Base-by-base conservation (phyloP, 1,284 basidiomycete species). In the Ganoderma sp. region DNA sequence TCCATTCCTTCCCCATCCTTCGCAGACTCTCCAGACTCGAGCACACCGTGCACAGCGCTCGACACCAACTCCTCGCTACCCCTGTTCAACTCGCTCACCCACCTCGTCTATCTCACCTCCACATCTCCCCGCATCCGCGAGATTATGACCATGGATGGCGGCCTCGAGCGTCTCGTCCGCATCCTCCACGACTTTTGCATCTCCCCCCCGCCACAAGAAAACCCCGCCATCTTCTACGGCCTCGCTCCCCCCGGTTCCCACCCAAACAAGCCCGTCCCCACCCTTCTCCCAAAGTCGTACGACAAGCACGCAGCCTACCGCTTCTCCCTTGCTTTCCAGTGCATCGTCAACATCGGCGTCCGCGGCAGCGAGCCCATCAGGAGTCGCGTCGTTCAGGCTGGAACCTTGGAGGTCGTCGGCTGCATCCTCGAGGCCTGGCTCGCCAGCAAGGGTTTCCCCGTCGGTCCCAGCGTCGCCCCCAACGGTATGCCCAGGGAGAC, bases 61-160 rank as follows among this genome's bases (percentile, higher is more conserved):
- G 98, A 99, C 84, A 94, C 96, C 65, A 92, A 92, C 70, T 91
- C 95, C 2, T 88, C 95, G 4, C 84, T 99, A 61, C 96, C 97
- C 19, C 85, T 99, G 63, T 93, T 98, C 85, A 99, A 98, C 84
- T 98, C 97, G 59, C 91, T 99, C 67, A 97, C 95, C 63, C 96
- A 99, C 82, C 91, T 99, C 68, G 95, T 95, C 63, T 98, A 98
- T 81, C 92, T 99, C 74, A 98, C 97, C 8, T 97, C 96, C 2
- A 99, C 97, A 7, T 98, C 96, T 0, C 97, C 97, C 3, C 90
- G 97, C 70, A 99, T 99, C 82, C 91, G 97, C 63, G 98, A 99
- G 81, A 98, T 98, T 77, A 93, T 99, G 85, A 97, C 96, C 56
- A 90, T 94, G 84, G 97, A 99, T 79, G 97, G 97, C 68, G 97